Base-by-base conservation (phyloP, 768 basidiomycete species). In the Hysterangium stoloniferum region DNA sequence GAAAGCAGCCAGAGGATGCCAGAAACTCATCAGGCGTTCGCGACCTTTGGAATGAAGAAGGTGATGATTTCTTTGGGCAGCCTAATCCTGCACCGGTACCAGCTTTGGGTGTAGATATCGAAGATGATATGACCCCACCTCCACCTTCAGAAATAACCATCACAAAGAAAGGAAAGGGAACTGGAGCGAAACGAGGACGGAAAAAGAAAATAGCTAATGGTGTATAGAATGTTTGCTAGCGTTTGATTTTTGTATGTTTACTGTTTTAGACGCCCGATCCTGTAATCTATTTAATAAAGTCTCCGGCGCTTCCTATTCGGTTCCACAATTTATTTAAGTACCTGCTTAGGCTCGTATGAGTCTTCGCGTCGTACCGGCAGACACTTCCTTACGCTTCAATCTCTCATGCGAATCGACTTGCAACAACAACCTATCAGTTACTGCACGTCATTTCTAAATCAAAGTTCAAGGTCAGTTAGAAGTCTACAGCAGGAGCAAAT, bases 11-110 rank as follows among this genome's bases (percentile, higher is more conserved):
- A 52, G 52, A 64, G 44, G 55, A 71, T 63, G 43, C 71, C 59
- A 49, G 65, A 60, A 44, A 33, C 31, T 29, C 32, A 11, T 52
- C 50, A 12, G 34, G 25, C 8, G 61, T 68, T 27, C 78, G 78
- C 43, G 87, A 90, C 59, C 64, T 90, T 19, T 90, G 87, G 87
- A 82, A 84, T 56, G 87, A 90, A 40, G 87, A 90, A 60, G 87
- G 86, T 13, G 87, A 90, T 57, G 84, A 86, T 58, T 90, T 90
- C 67, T 90, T 90, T 59, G 84, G 82, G 0, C 83, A 84, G 54
- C 64, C 73, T 19, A 67, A 66, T 9, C 57, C 60, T 20, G 58
- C 61, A 9, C 52, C 48, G 17, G 52, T 49, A 19, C 57, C 57
- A 19, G 31, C 61, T 7, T 59, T 54, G 15, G 58, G 56, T 32